Percentiles rank a stretch among this genome's conserved stretches.
Evolutionary conservation across 805 yeast species (phyloP).

Genomic region (Wickerhamomyces mucosus): DNA sequence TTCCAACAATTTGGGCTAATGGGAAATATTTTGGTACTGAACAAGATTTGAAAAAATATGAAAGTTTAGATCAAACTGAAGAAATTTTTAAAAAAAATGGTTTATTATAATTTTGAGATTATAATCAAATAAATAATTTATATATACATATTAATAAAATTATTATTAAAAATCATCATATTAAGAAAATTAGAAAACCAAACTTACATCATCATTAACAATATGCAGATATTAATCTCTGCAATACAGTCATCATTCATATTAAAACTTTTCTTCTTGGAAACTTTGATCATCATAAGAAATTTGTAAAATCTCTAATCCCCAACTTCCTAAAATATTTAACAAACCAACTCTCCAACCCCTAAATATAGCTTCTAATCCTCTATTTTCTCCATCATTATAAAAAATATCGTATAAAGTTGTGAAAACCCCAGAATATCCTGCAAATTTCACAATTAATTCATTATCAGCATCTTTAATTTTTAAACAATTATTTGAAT

Average conservation of each 20-base stretch:
- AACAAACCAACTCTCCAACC: conserved; percentile 89
- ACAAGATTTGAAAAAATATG: conserved; percentile 28
- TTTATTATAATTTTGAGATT: conserved; percentile 9
- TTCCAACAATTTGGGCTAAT: conserved; percentile 56
- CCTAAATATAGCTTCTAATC: conserved; percentile 52
- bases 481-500: conserved; percentile 25
- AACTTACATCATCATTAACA: no score
- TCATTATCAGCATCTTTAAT: conserved; percentile 31
- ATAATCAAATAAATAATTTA: background rate
- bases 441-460: conserved; percentile 50
- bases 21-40: conserved; percentile 55
- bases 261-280: conserved; percentile 31
- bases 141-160: no score
- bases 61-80: conserved; percentile 16
- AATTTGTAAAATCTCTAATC: conserved; percentile 49
- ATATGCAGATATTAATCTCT: no score
- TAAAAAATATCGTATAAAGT: conserved; percentile 39
- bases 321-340: conserved; percentile 78
- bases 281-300: conserved; percentile 34
- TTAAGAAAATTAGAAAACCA: no score
- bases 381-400: conserved; percentile 32
- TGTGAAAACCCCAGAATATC: conserved; percentile 44
- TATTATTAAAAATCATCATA: no score
- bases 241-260: no score
- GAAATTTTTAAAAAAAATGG: conserved; percentile 15